Evolutionary conservation across 495 filamentous ascomycete genomes (phyloP).

Genomic region (Pyronema omphalodes): DNA sequence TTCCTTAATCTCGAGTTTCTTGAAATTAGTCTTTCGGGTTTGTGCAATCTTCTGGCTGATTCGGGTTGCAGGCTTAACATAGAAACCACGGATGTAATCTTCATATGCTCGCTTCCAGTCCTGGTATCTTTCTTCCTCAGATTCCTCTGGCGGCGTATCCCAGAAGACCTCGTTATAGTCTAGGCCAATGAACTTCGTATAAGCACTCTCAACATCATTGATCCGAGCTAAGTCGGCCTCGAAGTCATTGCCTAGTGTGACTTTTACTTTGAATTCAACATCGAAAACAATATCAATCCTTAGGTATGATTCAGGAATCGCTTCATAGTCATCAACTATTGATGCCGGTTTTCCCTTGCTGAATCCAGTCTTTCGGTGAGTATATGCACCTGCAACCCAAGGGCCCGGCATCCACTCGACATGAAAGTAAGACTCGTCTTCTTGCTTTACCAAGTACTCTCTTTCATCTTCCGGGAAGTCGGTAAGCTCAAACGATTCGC

Average conservation of each 20-base stretch:
- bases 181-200: constrained; percentile 90
- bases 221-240: constrained; percentile 50
- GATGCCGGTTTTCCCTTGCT: constrained; percentile 47
- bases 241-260: constrained; percentile 33
- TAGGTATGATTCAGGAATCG: constrained; percentile 66
- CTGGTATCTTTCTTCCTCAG: constrained; percentile 50
- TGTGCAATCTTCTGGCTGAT: constrained; percentile 42
- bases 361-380: constrained; percentile 54
- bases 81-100: constrained; percentile 60
- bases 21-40: constrained; percentile 47
- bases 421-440: constrained; percentile 55
- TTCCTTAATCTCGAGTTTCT: constrained; percentile 42
- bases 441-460: constrained; percentile 86
- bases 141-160: constrained; percentile 59
- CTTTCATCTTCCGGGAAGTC: constrained; percentile 51
- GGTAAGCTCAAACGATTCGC: constrained; percentile 24
- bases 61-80: constrained; percentile 40
- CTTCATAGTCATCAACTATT: constrained; percentile 53
- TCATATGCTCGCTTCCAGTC: constrained; percentile 68
- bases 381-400: constrained; percentile 71
- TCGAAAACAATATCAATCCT: constrained; percentile 77
- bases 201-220: constrained; percentile 46
- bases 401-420: constrained; percentile 69
- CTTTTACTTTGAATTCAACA: constrained; percentile 41
- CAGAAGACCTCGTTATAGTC: constrained; percentile 80